Evolutionary conservation across 257 asterid species (phyloP), one percentile per base, ranked within the genome.

Genomic region (Solanum bukasovii): DNA sequence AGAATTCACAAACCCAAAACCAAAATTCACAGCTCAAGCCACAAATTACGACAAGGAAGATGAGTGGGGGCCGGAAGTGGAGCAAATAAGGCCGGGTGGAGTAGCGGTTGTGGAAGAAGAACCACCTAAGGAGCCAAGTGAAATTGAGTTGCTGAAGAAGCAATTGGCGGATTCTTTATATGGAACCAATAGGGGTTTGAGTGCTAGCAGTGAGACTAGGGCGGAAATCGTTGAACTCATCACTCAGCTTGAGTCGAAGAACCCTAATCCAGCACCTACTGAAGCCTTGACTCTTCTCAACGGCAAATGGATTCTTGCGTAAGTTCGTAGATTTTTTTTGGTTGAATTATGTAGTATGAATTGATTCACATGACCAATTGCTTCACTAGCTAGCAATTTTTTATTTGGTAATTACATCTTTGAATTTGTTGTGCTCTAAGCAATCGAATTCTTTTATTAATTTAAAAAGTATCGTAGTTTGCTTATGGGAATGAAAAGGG

Each of bases 291-390:
- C 95, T 56, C 91, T 95, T 52, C 97, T 97, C 88, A 95, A 97
- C 46, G 99, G 98, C 31, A 97, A 95, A 91, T 97, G 98, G 99
- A 93, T 96, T 87, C 99, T 96, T 23, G 96, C 93, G 98, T 95
- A 92, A 91, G 94, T 88, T 42, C 65, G 23, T 9, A 4, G 6
- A 78, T 25, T 78, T 14, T 21, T 38, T 78, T 40, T 78, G 63
- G 63, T 23, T 37, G 56, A 40, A 8, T 40, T 75, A 1, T n/a
- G 52, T 11, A 37, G 34, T n/a, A 6, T 3, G 21, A 0, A 77
- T 12, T n/a, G 61, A 77, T 7, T 77, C 21, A n/a, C 7, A 77
- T 40, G 20, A 77, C 33, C 29, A n/a, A 77, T 40, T 77, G 23
- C 21, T 77, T 77, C 84, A 40, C 61, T 6, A 77, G 21, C 59